Base-by-base conservation (phyloP, 2,329 filamentous ascomycete genomes). In the Trichoderma arundinaceum region DNA sequence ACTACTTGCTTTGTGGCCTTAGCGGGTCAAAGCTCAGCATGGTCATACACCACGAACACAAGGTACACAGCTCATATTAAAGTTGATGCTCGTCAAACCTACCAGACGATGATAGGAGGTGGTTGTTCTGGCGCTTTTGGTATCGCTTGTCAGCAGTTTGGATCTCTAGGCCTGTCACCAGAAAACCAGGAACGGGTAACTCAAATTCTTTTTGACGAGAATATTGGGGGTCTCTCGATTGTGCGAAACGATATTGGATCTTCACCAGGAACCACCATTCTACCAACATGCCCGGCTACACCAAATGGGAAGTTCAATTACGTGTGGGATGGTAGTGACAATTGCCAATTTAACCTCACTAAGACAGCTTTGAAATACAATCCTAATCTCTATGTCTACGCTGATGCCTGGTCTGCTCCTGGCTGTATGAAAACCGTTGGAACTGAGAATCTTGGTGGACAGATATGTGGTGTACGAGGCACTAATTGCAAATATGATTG, bases 351-450 rank as follows among this genome's bases (percentile, higher is more conserved):
- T 12, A 62, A 62, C 35, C 59, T 62, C 38, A 62, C 59, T 4
- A 62, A 62, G n/a, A 62, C 59, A 7, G 59, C 59, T 38, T 38
- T 53, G 12, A 62, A 53, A 15, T 62, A 53, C 33, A 62, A 62
- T 3, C 59, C 59, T 0, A 28, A 53, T 4, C 46, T 62, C 17
- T 62, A 53, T 12, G 38, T 62, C 17, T 62, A 62, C 6, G 59
- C 59, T 3, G 59, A 62, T 53, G 59, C 59, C 12, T 62, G 59
- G 59, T 62, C 59, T 44, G 59, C 59, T 22, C 59, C 59, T 22
- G 59, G 59, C 7, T 62, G 59, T 19, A 62, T 62, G 59, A 62
- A 62, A 17, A 62, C 59, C 4, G 59, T 62, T 17, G 59, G 59
- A n/a, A 62, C 59, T 1, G 59, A 62, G 38, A 62, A 62, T 13